Evolutionary conservation across 2,329 filamentous ascomycete genomes (phyloP).

Genomic region (Lecanicillium sp.): DNA sequence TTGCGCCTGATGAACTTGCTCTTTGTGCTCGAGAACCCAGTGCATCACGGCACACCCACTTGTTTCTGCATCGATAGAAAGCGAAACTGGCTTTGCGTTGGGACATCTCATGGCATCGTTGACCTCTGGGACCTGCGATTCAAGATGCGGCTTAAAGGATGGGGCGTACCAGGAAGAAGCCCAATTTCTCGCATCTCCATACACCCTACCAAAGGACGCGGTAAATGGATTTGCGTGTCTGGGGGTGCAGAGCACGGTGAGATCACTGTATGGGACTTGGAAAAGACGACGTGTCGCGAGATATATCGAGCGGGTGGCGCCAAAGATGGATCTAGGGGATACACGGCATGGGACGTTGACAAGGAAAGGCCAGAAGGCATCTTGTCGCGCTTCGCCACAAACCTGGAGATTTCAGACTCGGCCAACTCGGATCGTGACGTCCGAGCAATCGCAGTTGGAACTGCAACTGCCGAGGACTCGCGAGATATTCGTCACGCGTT

Average conservation of each 20-base stretch:
- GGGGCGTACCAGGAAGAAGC: conserved; percentile 75
- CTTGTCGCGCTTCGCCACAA: conserved; percentile 74
- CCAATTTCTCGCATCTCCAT: conserved; percentile 72
- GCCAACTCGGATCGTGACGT: conserved; percentile 58
- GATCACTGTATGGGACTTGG: conserved; percentile 90
- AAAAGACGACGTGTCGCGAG: conserved; percentile 81
- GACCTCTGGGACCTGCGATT: conserved; percentile 98
- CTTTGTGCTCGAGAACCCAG: conserved; percentile 75
- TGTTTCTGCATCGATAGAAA: conserved; percentile 84
- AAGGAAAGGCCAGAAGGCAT: conserved; percentile 82
- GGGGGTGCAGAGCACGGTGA: conserved; percentile 83
- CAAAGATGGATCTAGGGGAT: conserved; percentile 54
- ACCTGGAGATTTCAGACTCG: conserved; percentile 52
- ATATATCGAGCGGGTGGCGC: conserved; percentile 67
- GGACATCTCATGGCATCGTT: conserved; percentile 86
- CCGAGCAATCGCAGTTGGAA: conserved; percentile 64
- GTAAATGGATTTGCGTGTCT: conserved; percentile 79
- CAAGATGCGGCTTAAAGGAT: conserved; percentile 75
- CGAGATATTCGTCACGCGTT: conserved; percentile 72
- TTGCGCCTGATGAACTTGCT: conserved; percentile 77
- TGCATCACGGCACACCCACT: conserved; percentile 85
- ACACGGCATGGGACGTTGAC: conserved; percentile 82
- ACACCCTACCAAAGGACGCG: conserved; percentile 69
- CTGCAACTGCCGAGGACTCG: conserved; percentile 61
- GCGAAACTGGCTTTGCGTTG: conserved; percentile 83